These are phyloP conservation scores for Monilinia aucupariae DNA, from an alignment of 2,329 filamentous ascomycete species.

Conservation along the genomic window DNA sequence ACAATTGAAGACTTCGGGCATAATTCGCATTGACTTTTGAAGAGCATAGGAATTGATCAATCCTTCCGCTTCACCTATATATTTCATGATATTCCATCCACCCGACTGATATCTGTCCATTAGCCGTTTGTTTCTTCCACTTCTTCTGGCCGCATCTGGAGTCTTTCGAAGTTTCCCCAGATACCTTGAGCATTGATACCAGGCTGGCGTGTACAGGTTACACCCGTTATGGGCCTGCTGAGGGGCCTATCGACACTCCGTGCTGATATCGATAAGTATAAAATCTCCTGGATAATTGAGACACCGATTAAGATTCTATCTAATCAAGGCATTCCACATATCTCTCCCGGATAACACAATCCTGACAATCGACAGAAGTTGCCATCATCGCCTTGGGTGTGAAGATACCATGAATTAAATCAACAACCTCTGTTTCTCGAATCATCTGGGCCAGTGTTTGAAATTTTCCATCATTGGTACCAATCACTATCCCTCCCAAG, in stretches of 20 bases:
- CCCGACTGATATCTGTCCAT: not conserved
- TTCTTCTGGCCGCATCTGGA: not conserved
- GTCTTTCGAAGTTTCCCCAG: not conserved
- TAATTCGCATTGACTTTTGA: not conserved
- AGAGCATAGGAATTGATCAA: not conserved
- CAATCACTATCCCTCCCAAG: not conserved
- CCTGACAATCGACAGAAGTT: conserved; percentile 9
- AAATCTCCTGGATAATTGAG: not conserved
- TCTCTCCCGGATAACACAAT: conserved; percentile 15
- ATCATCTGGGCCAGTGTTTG: not conserved
- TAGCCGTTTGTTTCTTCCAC: not conserved
- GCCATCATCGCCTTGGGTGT: not conserved
- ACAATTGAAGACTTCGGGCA: not conserved
- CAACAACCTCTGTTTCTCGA: not conserved
- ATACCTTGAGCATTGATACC: conserved; percentile 8
- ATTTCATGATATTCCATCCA: not conserved
- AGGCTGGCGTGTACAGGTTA: conserved; percentile 7
- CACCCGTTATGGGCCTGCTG: not conserved
- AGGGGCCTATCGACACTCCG: not conserved
- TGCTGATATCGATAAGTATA: conserved; percentile 3
- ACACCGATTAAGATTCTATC: not conserved
- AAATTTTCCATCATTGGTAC: not conserved
- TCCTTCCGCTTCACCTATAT: not conserved
- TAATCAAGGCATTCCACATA: not conserved
- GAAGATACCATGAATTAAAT: not conserved